phyloP scores from a whole-genome alignment of 169 alveolate species.

The Sarcocystis neurona region DNA sequence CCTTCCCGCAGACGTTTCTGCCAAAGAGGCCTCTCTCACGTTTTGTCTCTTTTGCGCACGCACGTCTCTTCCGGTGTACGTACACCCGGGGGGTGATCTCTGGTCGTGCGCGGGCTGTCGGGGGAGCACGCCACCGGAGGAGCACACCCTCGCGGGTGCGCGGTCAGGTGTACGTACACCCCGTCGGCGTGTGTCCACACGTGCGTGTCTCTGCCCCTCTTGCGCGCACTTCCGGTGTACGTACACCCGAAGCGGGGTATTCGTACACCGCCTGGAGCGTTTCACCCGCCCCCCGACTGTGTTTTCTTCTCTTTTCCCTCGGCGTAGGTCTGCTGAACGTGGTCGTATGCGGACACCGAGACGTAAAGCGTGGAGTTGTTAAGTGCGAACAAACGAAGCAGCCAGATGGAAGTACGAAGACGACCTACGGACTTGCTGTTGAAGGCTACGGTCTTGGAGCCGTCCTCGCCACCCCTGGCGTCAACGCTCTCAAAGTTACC shows the following conservation, averaged over 20 bases:
- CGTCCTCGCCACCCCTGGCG: constrained; percentile 93
- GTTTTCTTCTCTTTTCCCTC: background rate
- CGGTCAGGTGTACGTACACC: too few relatives aligned
- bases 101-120: too few relatives aligned
- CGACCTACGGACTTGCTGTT: constrained; percentile 84
- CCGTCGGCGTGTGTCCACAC: too few relatives aligned
- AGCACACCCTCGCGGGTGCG: too few relatives aligned
- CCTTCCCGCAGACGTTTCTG: too few relatives aligned
- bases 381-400: constrained; percentile 81
- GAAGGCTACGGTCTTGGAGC: constrained; percentile 65
- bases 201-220: too few relatives aligned
- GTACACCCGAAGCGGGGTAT: background rate
- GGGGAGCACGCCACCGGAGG: too few relatives aligned
- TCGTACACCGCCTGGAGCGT: background rate
- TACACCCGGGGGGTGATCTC: too few relatives aligned
- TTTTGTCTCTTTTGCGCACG: too few relatives aligned
- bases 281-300: background rate
- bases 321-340: constrained; percentile 50
- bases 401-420: constrained; percentile 71
- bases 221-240: too few relatives aligned
- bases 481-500: constrained; percentile 82
- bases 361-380: constrained; percentile 84
- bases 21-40: too few relatives aligned
- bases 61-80: too few relatives aligned
- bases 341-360: constrained; percentile 78